Percentiles rank a stretch among this genome's conserved stretches.
phyloP scores from a whole-genome alignment of 257 asterid genomes.

The Fraxinus quadrangulata region DNA sequence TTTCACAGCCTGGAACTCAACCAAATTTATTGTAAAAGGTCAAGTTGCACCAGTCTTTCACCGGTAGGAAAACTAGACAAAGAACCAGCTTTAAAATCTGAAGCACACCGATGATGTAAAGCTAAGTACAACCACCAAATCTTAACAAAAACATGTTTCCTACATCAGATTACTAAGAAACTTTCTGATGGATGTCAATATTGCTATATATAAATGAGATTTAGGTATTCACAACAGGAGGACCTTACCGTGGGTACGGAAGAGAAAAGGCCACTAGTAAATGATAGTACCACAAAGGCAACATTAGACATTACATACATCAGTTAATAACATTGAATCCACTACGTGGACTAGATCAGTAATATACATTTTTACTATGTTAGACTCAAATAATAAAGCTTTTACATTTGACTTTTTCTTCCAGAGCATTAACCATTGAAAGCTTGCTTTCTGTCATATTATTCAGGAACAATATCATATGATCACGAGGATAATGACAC shows the following conservation, averaged over 20 bases:
- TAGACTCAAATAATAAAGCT: not conserved
- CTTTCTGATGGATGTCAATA: not conserved
- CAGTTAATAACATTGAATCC: not conserved
- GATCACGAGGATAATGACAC: slow-evolving; percentile 1
- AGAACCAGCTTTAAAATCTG: not conserved
- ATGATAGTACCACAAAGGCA: not conserved
- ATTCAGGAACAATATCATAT: slow-evolving; percentile 4
- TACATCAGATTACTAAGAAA: not conserved
- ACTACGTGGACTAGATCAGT: not conserved
- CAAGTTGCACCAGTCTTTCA: slow-evolving; percentile 2
- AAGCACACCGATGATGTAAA: not conserved
- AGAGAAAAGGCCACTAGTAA: not conserved
- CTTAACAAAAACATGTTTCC: not conserved
- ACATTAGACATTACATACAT: not conserved
- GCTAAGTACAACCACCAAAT: not conserved
- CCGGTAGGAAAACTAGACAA: slow-evolving; percentile 16
- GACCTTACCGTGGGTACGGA: not conserved
- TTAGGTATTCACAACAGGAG: not conserved
- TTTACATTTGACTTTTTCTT: not conserved
- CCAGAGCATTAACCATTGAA: not conserved
- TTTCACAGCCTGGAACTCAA: not conserved
- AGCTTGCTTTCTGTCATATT: not conserved
- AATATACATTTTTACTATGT: not conserved
- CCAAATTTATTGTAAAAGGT: not conserved
- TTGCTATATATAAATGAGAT: not conserved